Evolutionary conservation across 345 rosid species (phyloP).

Genomic region (Brassica incana): DNA sequence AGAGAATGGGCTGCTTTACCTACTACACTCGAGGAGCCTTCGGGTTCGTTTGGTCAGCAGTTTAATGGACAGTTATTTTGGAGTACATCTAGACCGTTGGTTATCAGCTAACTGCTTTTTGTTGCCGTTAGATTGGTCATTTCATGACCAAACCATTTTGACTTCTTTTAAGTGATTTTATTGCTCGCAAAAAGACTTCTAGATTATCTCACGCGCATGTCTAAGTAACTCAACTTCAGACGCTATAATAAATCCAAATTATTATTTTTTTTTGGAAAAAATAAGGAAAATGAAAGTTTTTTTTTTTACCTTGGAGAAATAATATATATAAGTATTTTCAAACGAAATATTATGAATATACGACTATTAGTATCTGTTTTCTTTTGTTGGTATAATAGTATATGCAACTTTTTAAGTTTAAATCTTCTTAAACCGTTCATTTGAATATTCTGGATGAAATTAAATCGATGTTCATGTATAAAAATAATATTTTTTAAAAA

Average conservation of each 20-base stretch:
- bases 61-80: slow-evolving; percentile 27
- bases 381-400: neutral
- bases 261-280: neutral
- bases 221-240: slow-evolving; percentile 11
- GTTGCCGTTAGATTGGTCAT: slow-evolving; percentile 31
- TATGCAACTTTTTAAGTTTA: neutral
- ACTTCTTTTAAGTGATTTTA: slow-evolving; percentile 28
- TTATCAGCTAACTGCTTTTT: slow-evolving; percentile 5
- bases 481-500: neutral
- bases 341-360: neutral
- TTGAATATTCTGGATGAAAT: neutral
- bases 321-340: neutral
- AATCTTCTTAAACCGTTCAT: neutral
- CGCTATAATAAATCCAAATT: slow-evolving; percentile 6
- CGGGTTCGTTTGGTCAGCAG: slow-evolving; percentile 32
- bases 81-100: slow-evolving; percentile 27
- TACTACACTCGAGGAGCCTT: slow-evolving; percentile 35
- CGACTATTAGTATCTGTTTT: neutral
- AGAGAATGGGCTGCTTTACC: slow-evolving; percentile 35
- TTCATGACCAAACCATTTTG: slow-evolving; percentile 34
- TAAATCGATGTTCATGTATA: neutral
- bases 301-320: neutral
- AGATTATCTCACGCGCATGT: slow-evolving; percentile 16
- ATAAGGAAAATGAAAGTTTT: neutral
- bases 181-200: neutral